These are phyloP conservation scores for Stentor coeruleus DNA, from an alignment of 73 alveolate species.

Conservation along the genomic window DNA sequence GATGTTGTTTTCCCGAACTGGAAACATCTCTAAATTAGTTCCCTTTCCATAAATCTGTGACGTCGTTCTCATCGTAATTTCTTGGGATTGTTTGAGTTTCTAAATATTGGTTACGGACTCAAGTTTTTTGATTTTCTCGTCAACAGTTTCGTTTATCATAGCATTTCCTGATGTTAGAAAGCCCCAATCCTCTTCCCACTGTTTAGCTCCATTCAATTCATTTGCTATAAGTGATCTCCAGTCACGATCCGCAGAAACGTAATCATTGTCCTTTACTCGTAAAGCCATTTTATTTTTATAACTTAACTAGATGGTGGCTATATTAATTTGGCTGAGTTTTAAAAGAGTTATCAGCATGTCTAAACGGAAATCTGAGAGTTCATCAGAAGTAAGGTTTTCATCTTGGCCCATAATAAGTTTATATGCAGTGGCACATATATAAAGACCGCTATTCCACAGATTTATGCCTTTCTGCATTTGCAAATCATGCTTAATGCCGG, in stretches of 20 bases:
- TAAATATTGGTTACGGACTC: background rate
- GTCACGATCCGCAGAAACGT: constrained; percentile 7
- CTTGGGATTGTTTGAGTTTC: background rate
- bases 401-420: background rate
- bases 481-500: background rate
- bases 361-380: background rate
- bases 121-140: constrained; percentile 10
- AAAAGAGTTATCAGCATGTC: background rate
- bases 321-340: background rate
- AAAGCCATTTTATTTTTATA: constrained; percentile 8
- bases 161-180: constrained; percentile 22
- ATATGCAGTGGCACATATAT: background rate
- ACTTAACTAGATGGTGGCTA: background rate
- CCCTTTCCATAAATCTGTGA: constrained; percentile 18
- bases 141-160: background rate
- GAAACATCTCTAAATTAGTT: background rate
- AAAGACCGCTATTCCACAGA: constrained; percentile 1
- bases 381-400: background rate
- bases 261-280: background rate
- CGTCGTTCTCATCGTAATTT: constrained; percentile 5
- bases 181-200: constrained; percentile 29
- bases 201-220: constrained; percentile 24
- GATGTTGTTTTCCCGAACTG: constrained; percentile 11
- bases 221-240: constrained; percentile 15
- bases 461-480: background rate